Conservation (phyloP, 2,329 filamentous ascomycete species). For the Verticillium nubilum region DNA sequence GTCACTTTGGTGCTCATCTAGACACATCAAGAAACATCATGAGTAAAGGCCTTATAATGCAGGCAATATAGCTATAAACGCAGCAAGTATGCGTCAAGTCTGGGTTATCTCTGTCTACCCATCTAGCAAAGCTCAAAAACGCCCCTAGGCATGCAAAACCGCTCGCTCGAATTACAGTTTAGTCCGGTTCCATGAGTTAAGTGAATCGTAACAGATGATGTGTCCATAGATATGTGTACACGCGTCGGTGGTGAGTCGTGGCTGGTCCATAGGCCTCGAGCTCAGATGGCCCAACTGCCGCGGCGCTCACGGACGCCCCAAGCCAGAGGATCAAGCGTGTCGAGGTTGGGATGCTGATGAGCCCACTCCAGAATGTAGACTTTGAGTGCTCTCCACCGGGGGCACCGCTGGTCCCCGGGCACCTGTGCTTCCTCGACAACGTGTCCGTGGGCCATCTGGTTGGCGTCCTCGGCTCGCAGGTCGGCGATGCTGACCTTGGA, state of each 20-base stretch:
- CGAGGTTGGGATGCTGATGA: constrained; percentile 73
- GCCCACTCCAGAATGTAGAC: constrained; percentile 88
- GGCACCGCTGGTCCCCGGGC: constrained; percentile 47
- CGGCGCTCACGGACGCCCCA: constrained; percentile 64
- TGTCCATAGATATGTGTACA: background rate
- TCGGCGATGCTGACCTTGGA: constrained; percentile 63
- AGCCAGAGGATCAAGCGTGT: constrained; percentile 50
- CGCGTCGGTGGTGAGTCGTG: background rate
- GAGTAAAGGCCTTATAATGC: too few relatives aligned
- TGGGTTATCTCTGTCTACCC: background rate
- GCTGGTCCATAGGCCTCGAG: background rate
- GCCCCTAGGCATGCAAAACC: background rate
- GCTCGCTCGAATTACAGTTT: background rate
- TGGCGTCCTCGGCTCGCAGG: constrained; percentile 65
- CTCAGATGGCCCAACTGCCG: constrained; percentile 68
- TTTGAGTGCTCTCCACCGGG: constrained; percentile 78
- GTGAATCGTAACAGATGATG: too few relatives aligned
- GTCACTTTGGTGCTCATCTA: too few relatives aligned
- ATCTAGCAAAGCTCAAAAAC: background rate
- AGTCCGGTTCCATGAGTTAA: too few relatives aligned
- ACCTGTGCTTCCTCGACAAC: constrained; percentile 52
- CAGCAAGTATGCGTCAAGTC: too few relatives aligned
- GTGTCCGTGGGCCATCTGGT: constrained; percentile 62
- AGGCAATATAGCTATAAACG: too few relatives aligned
- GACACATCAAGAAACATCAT: too few relatives aligned